These are phyloP conservation scores for Pseudocercospora cruenta DNA, from an alignment of 2,329 filamentous ascomycete genomes.

Conservation along the genomic window DNA sequence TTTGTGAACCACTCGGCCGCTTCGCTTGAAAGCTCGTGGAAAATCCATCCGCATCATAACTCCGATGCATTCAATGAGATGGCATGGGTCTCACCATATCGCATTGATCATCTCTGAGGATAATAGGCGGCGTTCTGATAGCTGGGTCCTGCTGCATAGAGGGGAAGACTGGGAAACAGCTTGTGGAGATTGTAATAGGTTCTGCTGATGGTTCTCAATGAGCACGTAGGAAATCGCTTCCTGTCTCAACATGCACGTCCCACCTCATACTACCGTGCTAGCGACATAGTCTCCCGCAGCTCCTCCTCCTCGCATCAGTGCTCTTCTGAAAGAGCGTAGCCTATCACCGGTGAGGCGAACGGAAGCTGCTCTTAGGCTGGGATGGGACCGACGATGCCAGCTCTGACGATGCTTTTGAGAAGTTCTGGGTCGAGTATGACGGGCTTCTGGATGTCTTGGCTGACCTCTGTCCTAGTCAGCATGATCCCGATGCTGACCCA, in stretches of 20 bases:
- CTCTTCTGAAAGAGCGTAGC: not conserved
- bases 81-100: too few relatives aligned
- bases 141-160: too few relatives aligned
- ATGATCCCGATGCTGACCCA: too few relatives aligned
- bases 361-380: not conserved
- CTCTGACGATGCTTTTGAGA: not conserved
- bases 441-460: not conserved
- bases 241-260: not conserved
- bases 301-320: not conserved
- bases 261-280: not conserved
- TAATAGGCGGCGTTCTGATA: not conserved
- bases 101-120: too few relatives aligned
- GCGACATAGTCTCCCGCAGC: not conserved
- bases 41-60: not conserved
- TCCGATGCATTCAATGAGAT: not conserved
- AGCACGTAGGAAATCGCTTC: not conserved
- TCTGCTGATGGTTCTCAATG: not conserved
- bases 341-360: not conserved
- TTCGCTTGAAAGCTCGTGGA: not conserved
- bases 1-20: not conserved
- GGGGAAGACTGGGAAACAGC: not conserved
- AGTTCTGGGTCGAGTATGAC: not conserved
- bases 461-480: not conserved
- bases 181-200: not conserved
- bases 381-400: not conserved